Conservation (phyloP, 805 yeast genomes). For the Monosporozyma servazzii region DNA sequence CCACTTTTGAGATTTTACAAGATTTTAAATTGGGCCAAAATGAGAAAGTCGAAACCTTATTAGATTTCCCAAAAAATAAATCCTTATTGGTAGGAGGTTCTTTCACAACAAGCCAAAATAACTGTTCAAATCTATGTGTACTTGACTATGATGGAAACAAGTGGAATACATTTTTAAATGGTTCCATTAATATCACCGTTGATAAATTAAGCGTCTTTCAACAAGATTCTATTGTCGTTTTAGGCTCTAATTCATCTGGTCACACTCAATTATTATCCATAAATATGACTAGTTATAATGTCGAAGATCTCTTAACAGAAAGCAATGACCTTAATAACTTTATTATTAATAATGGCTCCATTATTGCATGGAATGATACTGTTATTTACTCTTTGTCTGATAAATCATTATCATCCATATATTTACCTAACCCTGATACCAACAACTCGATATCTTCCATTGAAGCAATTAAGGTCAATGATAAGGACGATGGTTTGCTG, state of each 20-base stretch:
- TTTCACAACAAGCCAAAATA: conserved; percentile 48
- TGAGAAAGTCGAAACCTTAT: conserved; percentile 15
- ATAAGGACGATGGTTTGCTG: conserved; percentile 10
- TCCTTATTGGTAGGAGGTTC: conserved; percentile 59
- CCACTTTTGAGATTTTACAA: conserved; percentile 39
- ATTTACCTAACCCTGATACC: conserved; percentile 6
- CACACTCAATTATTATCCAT: conserved; percentile 38
- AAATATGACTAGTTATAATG: conserved; percentile 9
- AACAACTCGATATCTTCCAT: conserved; percentile 2
- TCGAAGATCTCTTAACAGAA: conserved; percentile 20
- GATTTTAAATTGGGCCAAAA: background rate
- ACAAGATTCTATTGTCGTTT: conserved; percentile 32
- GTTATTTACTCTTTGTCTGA: conserved; percentile 7
- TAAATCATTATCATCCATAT: conserved; percentile 5
- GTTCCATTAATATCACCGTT: conserved; percentile 42
- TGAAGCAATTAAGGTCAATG: background rate
- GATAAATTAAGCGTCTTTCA: conserved; percentile 43
- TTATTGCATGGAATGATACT: conserved; percentile 19
- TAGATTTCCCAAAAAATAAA: conserved; percentile 33
- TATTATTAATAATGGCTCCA: conserved; percentile 4
- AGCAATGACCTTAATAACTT: conserved; percentile 16
- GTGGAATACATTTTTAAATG: conserved; percentile 39
- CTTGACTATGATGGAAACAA: conserved; percentile 45
- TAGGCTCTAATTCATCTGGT: conserved; percentile 33
- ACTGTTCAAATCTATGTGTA: conserved; percentile 58